These are phyloP conservation scores for Picocystis salinarum DNA, from an alignment of 139 green algal genomes.

Conservation along the genomic window DNA sequence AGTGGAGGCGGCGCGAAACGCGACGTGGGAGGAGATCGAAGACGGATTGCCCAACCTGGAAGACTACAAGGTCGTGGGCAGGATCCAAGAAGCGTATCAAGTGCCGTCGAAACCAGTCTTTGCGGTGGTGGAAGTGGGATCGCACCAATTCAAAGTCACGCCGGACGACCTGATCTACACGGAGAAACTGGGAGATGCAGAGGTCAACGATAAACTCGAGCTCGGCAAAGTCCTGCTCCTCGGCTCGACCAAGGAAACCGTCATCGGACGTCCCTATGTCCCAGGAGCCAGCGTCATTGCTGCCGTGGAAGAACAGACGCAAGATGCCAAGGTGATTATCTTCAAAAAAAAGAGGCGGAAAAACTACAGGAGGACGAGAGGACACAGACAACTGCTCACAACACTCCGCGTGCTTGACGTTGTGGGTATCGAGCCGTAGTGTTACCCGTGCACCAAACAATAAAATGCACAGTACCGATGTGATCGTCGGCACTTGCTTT, in stretches of 20 bases:
- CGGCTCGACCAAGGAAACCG: conserved; percentile 23
- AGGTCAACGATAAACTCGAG: conserved; percentile 33
- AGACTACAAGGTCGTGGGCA: too few relatives aligned
- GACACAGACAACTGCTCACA: conserved; percentile 39
- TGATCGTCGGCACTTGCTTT: too few relatives aligned
- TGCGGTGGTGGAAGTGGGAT: conserved; percentile 40
- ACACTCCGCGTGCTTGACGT: conserved; percentile 21
- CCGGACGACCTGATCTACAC: conserved; percentile 40
- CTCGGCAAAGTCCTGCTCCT: conserved; percentile 35
- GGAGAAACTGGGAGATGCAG: conserved; percentile 34
- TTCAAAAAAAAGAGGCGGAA: conserved; percentile 75
- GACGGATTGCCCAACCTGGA: too few relatives aligned
- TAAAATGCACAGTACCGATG: too few relatives aligned
- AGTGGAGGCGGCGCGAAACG: too few relatives aligned
- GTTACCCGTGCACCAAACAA: too few relatives aligned
- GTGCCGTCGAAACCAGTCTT: too few relatives aligned
- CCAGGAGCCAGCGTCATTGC: conserved; percentile 15
- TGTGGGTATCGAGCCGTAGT: too few relatives aligned
- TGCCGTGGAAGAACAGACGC: conserved; percentile 37
- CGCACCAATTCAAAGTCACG: conserved; percentile 44
- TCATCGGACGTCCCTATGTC: conserved; percentile 39
- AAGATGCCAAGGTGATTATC: conserved; percentile 56
- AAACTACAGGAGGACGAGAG: conserved; percentile 42
- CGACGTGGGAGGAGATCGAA: too few relatives aligned
- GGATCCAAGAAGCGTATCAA: too few relatives aligned